These are phyloP conservation scores for Trichophyton mentagrophytes DNA, from an alignment of 2,329 filamentous ascomycete species.

Conservation along the genomic window DNA sequence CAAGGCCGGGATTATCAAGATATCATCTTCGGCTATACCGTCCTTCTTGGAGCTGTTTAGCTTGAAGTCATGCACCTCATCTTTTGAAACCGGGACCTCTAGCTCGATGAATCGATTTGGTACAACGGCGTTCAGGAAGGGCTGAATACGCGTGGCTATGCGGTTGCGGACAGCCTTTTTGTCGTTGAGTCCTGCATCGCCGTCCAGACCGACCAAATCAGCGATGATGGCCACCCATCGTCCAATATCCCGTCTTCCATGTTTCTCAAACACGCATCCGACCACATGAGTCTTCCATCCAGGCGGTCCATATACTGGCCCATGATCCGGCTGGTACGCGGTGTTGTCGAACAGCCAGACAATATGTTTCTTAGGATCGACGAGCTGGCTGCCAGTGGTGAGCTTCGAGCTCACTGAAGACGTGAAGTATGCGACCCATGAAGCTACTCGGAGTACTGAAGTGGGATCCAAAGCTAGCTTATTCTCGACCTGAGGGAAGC, in stretches of 20 bases:
- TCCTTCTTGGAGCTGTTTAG: slow-evolving; percentile 59
- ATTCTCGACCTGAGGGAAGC: slow-evolving; percentile 12
- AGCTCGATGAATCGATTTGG: slow-evolving; percentile 57
- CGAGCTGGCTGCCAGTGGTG: slow-evolving; percentile 48
- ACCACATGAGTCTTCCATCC: slow-evolving; percentile 74
- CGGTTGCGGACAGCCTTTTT: slow-evolving; percentile 52
- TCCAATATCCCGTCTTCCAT: slow-evolving; percentile 54
- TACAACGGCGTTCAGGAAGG: slow-evolving; percentile 65
- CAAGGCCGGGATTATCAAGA: slow-evolving; percentile 34
- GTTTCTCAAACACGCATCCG: slow-evolving; percentile 63
- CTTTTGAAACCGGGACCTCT: slow-evolving; percentile 43
- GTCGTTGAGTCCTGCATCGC: slow-evolving; percentile 34
- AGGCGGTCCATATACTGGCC: slow-evolving; percentile 17
- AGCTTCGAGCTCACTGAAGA: slow-evolving; percentile 26
- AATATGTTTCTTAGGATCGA: slow-evolving; percentile 52
- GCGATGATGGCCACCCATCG: slow-evolving; percentile 59
- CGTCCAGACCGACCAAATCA: slow-evolving; percentile 54
- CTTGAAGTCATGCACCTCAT: slow-evolving; percentile 32
- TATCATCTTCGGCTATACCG: slow-evolving; percentile 56
- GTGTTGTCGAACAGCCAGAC: slow-evolving; percentile 90
- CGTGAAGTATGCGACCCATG: slow-evolving; percentile 8
- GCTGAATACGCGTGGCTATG: slow-evolving; percentile 44
- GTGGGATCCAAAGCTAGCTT: slow-evolving; percentile 7
- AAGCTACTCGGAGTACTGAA: slow-evolving; percentile 2
- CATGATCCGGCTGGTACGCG: slow-evolving; percentile 46